A percentile compares a stretch with the other conserved stretches of the same genome.
Conservation (phyloP, 495 filamentous ascomycete species). For the Hypoxylon trugodes region DNA sequence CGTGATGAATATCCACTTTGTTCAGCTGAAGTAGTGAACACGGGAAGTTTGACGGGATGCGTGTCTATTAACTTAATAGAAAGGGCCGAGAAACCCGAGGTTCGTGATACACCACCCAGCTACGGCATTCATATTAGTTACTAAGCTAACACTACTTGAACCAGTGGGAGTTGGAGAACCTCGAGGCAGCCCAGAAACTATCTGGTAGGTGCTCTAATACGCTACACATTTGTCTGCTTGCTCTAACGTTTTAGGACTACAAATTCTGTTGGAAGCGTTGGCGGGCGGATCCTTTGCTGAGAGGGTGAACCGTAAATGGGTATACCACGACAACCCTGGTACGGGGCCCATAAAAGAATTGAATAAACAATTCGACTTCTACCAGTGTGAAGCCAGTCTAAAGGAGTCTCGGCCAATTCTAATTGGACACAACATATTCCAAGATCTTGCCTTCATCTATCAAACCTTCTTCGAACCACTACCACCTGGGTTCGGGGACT, state of each 20-base stretch:
- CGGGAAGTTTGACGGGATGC: neutral
- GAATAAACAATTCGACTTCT: conserved; percentile 20
- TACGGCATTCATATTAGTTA: too few species aligned
- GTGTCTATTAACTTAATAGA: conserved; percentile 5
- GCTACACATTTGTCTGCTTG: neutral
- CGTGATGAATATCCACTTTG: conserved; percentile 68
- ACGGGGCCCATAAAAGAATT: conserved; percentile 32
- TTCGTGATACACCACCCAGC: conserved; percentile 6
- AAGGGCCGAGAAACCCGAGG: conserved; percentile 24
- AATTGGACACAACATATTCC: conserved; percentile 81
- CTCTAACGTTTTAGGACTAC: conserved; percentile 58
- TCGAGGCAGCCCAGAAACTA: conserved; percentile 1
- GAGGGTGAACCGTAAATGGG: conserved; percentile 54
- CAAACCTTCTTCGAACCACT: conserved; percentile 72
- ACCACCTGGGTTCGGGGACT: conserved; percentile 68
- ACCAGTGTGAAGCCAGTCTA: conserved; percentile 49
- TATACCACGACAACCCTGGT: conserved; percentile 34
- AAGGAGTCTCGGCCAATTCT: conserved; percentile 61
- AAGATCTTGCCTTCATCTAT: conserved; percentile 77
- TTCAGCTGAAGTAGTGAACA: conserved; percentile 45
- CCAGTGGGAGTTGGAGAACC: conserved; percentile 1
- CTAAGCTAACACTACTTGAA: conserved; percentile 7
- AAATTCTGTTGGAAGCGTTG: conserved; percentile 76
- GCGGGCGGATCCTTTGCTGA: conserved; percentile 63
- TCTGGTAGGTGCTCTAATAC: conserved; percentile 8